These are phyloP conservation scores for Stevia rebaudiana DNA, from an alignment of 140 eudicot genomes.

Conservation along the genomic window DNA sequence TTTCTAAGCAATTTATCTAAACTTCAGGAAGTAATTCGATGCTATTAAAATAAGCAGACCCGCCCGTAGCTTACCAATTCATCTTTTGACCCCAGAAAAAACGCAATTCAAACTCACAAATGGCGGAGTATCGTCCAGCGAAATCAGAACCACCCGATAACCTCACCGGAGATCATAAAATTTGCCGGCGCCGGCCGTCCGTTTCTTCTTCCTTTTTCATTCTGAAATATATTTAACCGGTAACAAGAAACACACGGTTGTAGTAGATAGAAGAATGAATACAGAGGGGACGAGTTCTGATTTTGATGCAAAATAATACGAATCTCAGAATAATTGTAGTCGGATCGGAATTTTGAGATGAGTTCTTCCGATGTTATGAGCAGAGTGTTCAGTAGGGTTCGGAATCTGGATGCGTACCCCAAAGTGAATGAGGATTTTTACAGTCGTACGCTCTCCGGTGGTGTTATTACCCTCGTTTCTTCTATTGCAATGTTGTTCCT, in stretches of 20 bases:
- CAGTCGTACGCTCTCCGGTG: conserved; percentile 80
- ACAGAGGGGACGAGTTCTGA: conserved; percentile 3
- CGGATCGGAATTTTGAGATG: conserved; percentile 5
- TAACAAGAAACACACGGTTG: not conserved
- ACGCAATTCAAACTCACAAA: conserved; percentile 19
- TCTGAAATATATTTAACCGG: not conserved
- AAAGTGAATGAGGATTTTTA: conserved; percentile 90
- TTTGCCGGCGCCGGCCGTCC: conserved; percentile 27
- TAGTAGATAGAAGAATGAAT: not conserved
- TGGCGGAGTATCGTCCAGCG: conserved; percentile 29
- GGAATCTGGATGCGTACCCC: conserved; percentile 72
- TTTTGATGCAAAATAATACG: conserved; percentile 12
- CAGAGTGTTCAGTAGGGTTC: conserved; percentile 45
- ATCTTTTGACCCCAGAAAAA: conserved; percentile 7
- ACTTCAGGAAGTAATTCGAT: too few relatives aligned
- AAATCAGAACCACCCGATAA: conserved; percentile 23
- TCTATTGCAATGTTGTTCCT: conserved; percentile 72
- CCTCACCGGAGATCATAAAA: conserved; percentile 17
- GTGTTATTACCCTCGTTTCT: conserved; percentile 62
- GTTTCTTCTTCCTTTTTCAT: not conserved
- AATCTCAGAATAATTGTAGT: not conserved
- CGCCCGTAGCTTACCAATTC: not conserved
- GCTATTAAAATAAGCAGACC: too few relatives aligned
- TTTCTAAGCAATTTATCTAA: too few relatives aligned
- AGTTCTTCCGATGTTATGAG: conserved; percentile 37